These are phyloP conservation scores for Aphanoascus verrucosus DNA, from an alignment of 2,329 filamentous ascomycete species.

Conservation along the genomic window DNA sequence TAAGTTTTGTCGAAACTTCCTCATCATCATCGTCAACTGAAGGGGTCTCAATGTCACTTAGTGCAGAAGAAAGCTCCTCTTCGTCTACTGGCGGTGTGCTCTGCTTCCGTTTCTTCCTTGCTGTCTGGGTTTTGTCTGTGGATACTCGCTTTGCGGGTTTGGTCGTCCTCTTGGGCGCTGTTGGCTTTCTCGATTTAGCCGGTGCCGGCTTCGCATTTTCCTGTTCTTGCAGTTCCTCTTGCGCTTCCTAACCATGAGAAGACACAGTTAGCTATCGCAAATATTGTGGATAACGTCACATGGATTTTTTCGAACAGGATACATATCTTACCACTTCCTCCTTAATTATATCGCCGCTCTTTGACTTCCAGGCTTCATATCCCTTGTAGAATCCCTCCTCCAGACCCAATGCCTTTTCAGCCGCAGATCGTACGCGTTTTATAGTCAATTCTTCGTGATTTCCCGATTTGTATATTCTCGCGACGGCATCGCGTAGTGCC, in stretches of 20 bases:
- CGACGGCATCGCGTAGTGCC: conserved; percentile 31
- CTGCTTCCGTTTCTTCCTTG: conserved; percentile 30
- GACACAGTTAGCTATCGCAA: background rate
- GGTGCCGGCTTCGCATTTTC: conserved; percentile 6
- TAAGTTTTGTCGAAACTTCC: background rate
- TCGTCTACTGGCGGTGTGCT: conserved; percentile 17
- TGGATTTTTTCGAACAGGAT: background rate
- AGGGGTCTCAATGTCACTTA: background rate
- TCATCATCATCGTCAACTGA: background rate
- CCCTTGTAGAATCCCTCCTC: conserved; percentile 46
- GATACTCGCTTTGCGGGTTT: conserved; percentile 20
- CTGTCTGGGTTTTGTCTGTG: conserved; percentile 16
- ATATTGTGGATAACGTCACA: background rate
- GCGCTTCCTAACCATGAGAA: conserved; percentile 22
- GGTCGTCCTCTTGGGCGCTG: background rate
- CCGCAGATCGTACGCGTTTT: conserved; percentile 44
- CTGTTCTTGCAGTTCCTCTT: conserved; percentile 22
- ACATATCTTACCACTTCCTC: conserved; percentile 38
- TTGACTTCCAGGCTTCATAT: conserved; percentile 44
- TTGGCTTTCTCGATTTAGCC: conserved; percentile 4
- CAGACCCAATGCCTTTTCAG: conserved; percentile 44
- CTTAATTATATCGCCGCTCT: conserved; percentile 45
- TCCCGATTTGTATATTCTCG: conserved; percentile 27
- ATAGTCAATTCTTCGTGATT: conserved; percentile 46
- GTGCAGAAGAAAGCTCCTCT: background rate